Percentiles rank a stretch among this genome's conserved stretches.
Conservation (phyloP, 2,329 filamentous ascomycete species). For the Phialophora expanda region DNA sequence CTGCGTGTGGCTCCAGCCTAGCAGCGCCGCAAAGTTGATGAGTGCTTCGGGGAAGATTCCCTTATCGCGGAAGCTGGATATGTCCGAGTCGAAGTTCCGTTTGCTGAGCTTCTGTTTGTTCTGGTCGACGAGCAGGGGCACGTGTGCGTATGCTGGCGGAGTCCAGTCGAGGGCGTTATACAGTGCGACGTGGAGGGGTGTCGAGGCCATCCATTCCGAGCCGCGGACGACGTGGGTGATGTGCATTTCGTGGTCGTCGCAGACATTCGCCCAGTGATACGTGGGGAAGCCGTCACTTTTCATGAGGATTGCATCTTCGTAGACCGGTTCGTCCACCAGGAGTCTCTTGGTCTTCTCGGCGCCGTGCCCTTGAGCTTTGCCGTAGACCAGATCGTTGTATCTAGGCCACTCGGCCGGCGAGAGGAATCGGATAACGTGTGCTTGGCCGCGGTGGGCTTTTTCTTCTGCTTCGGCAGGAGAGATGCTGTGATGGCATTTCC, state of each 20-base stretch:
- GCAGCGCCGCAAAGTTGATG: constrained; percentile 81
- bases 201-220: constrained; percentile 94
- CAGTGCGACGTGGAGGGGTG: constrained; percentile 75
- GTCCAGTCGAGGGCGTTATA: constrained; percentile 79
- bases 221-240: constrained; percentile 96
- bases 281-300: constrained; percentile 93
- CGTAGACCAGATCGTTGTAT: constrained; percentile 82
- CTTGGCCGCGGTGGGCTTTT: constrained; percentile 70
- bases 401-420: constrained; percentile 65
- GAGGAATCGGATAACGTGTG: constrained; percentile 78
- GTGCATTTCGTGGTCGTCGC: constrained; percentile 93
- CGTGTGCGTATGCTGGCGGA: constrained; percentile 76
- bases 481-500: constrained; percentile 71
- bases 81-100: constrained; percentile 71
- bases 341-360: constrained; percentile 55
- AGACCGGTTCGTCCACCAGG: constrained; percentile 55
- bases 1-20: constrained; percentile 78
- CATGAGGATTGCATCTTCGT: constrained; percentile 84
- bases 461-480: constrained; percentile 70
- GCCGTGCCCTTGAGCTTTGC: constrained; percentile 58
- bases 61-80: constrained; percentile 61
- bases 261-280: constrained; percentile 95
- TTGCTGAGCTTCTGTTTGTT: constrained; percentile 85
- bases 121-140: constrained; percentile 73
- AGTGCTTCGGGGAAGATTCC: constrained; percentile 68